phyloP scores from a whole-genome alignment of 2,329 filamentous ascomycete genomes.

The Claviceps africana region DNA sequence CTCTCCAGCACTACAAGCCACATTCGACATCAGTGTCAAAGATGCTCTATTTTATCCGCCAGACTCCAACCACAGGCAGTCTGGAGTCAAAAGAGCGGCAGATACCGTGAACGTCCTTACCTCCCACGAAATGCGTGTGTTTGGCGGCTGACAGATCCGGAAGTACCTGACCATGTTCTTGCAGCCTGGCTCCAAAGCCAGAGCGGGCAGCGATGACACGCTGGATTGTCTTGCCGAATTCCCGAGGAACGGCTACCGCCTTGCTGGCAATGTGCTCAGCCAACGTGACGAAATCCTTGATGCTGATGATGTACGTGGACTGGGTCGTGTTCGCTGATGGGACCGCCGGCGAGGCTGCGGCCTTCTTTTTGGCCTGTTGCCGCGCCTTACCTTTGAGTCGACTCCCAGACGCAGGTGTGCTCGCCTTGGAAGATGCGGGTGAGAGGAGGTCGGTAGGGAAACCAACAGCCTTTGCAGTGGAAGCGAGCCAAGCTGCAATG shows the following conservation, averaged over 20 bases:
- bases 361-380: background rate
- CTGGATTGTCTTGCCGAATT: slow-evolving; percentile 19
- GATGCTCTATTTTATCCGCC: background rate
- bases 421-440: background rate
- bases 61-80: too few species aligned
- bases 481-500: slow-evolving; percentile 27
- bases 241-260: slow-evolving; percentile 14
- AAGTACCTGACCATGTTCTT: slow-evolving; percentile 5
- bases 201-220: slow-evolving; percentile 23
- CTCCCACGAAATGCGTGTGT: background rate
- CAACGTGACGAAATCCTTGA: slow-evolving; percentile 24
- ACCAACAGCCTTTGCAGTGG: slow-evolving; percentile 22
- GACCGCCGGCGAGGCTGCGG: background rate
- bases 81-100: background rate
- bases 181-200: slow-evolving; percentile 13
- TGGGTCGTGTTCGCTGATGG: background rate
- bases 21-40: background rate
- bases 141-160: slow-evolving; percentile 11
- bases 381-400: background rate
- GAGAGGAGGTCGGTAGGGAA: slow-evolving; percentile 13
- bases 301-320: slow-evolving; percentile 20
- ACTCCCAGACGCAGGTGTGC: too few species aligned
- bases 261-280: slow-evolving; percentile 14
- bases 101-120: slow-evolving; percentile 17
- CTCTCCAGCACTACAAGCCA: slow-evolving; percentile 17